phyloP scores from a whole-genome alignment of 495 filamentous ascomycete species.

The Tuber umbilicatum region DNA sequence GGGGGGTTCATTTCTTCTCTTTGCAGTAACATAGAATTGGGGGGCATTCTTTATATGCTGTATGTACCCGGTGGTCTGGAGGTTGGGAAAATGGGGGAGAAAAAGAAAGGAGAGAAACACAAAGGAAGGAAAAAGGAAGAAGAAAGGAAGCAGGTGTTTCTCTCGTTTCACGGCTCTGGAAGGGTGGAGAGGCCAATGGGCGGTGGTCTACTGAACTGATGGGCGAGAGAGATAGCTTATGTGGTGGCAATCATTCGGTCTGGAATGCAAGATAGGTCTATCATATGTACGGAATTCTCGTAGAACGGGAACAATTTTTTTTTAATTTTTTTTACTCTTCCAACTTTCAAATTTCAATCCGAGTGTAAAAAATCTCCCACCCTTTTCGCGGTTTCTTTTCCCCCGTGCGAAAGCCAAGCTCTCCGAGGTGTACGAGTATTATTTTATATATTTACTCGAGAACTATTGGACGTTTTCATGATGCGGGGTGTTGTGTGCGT shows the following conservation, averaged over 20 bases:
- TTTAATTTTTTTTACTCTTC: not conserved
- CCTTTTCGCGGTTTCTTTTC: not conserved
- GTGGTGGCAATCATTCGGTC: not conserved
- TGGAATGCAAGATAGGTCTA: not conserved
- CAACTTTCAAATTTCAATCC: not conserved
- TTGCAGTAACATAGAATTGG: not conserved
- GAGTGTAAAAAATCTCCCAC: not conserved
- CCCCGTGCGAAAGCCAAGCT: not conserved
- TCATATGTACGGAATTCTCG: constrained; percentile 1
- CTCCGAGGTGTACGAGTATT: not conserved
- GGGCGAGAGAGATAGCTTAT: not conserved
- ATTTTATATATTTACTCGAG: not conserved
- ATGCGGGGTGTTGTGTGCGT: not conserved
- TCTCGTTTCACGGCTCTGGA: not conserved
- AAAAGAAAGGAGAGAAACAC: not conserved
- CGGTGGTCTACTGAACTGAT: not conserved
- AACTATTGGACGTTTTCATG: not conserved
- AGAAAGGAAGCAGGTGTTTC: not conserved
- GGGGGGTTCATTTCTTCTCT: not conserved
- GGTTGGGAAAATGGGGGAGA: not conserved
- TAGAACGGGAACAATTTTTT: not conserved
- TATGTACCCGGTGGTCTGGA: not conserved
- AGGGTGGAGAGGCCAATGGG: not conserved
- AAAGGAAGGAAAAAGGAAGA: not conserved
- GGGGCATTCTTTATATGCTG: not conserved